phyloP scores from a whole-genome alignment of 139 green algal genomes.

The Pseudopediastrum boryanum region DNA sequence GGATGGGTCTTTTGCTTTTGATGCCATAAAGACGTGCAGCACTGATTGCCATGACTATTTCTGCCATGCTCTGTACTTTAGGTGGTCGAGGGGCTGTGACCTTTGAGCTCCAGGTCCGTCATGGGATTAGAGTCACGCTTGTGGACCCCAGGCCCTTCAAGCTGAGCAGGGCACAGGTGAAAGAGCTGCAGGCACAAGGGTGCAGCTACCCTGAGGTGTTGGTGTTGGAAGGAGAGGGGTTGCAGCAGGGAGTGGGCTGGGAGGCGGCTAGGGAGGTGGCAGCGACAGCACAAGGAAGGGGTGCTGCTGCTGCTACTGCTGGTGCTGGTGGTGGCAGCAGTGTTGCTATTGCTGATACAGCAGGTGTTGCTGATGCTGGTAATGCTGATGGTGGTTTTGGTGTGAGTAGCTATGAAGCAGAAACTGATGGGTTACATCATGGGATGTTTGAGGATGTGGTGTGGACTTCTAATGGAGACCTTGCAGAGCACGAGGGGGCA shows the following conservation, averaged over 20 bases:
- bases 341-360: not conserved
- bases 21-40: too few species aligned
- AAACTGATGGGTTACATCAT: too few species aligned
- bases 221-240: not conserved
- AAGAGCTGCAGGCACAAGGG: slow-evolving; percentile 20
- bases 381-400: too few species aligned
- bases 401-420: too few species aligned
- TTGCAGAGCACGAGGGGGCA: too few species aligned
- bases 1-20: too few species aligned
- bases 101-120: slow-evolving; percentile 56
- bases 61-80: slow-evolving; percentile 44
- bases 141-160: slow-evolving; percentile 69
- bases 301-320: not conserved
- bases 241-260: not conserved
- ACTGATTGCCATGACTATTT: too few species aligned
- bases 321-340: not conserved
- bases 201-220: not conserved
- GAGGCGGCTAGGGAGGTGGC: not conserved
- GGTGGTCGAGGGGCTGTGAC: slow-evolving; percentile 61
- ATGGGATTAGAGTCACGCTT: slow-evolving; percentile 52
- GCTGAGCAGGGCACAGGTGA: slow-evolving; percentile 48
- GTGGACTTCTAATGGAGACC: too few species aligned
- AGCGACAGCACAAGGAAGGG: not conserved
- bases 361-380: too few species aligned
- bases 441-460: too few species aligned